Evolutionary conservation across 805 yeast species (phyloP), one percentile per base, ranked within the genome.

Genomic region (Ogataea pilisensis): DNA sequence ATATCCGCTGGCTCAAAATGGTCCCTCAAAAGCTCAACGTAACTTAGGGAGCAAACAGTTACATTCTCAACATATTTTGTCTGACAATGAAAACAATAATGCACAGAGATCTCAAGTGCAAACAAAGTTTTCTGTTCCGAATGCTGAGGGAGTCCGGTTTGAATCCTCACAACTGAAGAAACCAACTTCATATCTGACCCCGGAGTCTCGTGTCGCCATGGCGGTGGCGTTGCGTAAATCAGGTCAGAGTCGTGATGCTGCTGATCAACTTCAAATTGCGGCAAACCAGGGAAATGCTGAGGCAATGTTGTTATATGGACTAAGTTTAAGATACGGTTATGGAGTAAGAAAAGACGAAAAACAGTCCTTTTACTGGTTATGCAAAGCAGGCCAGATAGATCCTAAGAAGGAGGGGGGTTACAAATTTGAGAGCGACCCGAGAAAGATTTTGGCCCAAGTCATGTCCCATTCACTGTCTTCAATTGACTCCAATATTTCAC

Each of bases 261-360:
- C 89, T 2, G 77, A 80, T 50, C 85, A 80, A 49, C 64, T 85
- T 40, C 80, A 77, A 47, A 67, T 73, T 24, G 84, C 86, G 2
- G 83, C 90, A 5, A 68, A 69, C 40, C 60, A 66, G n/a, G 85
- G 86, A 7, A 70, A 74, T 47, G 69, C 66, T 45, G 76, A 80
- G 33, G 95, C 89, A 1, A 82, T 78, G 82, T 68, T 78, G 35
- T 56, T 82, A 24, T 85, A 83, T 52, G 86, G 87, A 0, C 58
- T 82, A 48, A 82, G 89, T 0, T 60, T 85, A 19, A 64, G 83
- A 37, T 65, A 73, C 42, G 93, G 91, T 0, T 80, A 78, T 57
- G 93, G 93, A 0, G 77, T 81, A 9, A 67, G 75, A 16, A 70
- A 68, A 39, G 81, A 81, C 53, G 72, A 74, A 31, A 51, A 61